phyloP scores from a whole-genome alignment of 78 protist genomes.

The Dictyostelium brefeldianum region DNA sequence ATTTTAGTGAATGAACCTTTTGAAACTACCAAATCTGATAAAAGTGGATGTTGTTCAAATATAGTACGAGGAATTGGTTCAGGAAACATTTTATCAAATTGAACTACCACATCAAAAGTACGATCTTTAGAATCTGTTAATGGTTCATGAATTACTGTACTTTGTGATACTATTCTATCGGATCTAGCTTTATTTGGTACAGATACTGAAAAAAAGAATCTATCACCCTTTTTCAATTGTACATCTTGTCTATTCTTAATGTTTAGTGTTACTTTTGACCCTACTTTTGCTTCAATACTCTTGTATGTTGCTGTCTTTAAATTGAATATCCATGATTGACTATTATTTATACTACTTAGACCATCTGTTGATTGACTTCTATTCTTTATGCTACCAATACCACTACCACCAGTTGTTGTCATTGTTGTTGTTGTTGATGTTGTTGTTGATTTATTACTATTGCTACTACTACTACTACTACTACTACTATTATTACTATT shows the following conservation, averaged over 20 bases:
- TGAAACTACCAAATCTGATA: conserved; percentile 8
- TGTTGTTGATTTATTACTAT: neutral
- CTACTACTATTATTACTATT: neutral
- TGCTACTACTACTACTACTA: neutral
- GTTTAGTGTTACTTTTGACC: conserved; percentile 29
- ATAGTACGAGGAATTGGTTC: conserved; percentile 58
- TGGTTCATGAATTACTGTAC: conserved; percentile 39
- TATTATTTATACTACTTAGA: neutral
- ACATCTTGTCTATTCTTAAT: conserved; percentile 18
- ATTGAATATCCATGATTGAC: conserved; percentile 59
- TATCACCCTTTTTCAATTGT: conserved; percentile 36
- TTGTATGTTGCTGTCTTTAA: neutral
- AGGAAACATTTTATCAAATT: conserved; percentile 31
- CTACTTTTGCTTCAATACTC: conserved; percentile 4
- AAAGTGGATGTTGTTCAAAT: neutral
- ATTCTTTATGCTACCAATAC: neutral
- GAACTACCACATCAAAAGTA: neutral
- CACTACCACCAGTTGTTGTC: neutral
- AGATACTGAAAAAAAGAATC: conserved; percentile 46
- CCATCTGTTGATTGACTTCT: conserved; percentile 18
- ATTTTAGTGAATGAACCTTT: conserved; percentile 34
- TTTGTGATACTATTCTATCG: conserved; percentile 32
- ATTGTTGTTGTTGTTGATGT: neutral
- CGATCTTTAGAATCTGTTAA: neutral
- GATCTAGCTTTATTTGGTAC: neutral